Evolutionary conservation across 2,329 filamentous ascomycete genomes (phyloP).

Genomic region (Sarocladium strictum): DNA sequence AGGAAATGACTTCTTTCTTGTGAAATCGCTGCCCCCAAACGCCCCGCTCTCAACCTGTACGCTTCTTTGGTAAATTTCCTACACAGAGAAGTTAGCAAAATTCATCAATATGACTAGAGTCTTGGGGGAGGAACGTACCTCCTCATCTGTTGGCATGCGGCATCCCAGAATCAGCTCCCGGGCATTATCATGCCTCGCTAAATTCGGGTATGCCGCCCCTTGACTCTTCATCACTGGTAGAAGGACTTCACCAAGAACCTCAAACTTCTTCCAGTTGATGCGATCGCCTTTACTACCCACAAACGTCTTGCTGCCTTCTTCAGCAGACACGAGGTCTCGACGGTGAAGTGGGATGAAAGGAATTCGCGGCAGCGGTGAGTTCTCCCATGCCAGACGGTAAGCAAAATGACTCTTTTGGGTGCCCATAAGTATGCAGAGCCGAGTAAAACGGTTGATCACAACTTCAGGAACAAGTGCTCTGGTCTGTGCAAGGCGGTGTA

Average conservation of each 20-base stretch:
- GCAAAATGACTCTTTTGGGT: conserved; percentile 89
- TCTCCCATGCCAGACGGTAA: conserved; percentile 97
- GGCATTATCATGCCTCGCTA: conserved; percentile 63
- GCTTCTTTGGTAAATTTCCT: conserved; percentile 62
- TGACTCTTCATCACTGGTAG: conserved; percentile 90
- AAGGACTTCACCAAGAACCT: conserved; percentile 88
- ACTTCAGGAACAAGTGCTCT: conserved; percentile 65
- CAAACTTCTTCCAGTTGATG: conserved; percentile 98
- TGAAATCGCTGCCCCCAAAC: conserved; percentile 37
- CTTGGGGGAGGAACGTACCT: conserved; percentile 51
- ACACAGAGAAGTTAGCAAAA: not conserved
- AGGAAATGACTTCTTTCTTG: conserved; percentile 58
- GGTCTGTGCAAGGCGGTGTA: conserved; percentile 78
- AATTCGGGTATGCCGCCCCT: conserved; percentile 70
- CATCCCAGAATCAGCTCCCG: conserved; percentile 75
- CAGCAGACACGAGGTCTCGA: conserved; percentile 83
- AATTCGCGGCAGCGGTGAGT: conserved; percentile 82
- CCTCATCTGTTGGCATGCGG: conserved; percentile 76
- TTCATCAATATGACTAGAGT: conserved; percentile 16
- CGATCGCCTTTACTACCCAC: conserved; percentile 65
- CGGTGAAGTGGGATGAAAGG: conserved; percentile 89
- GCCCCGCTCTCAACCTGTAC: conserved; percentile 49
- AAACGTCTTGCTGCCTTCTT: conserved; percentile 88
- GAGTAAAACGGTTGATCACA: conserved; percentile 77
- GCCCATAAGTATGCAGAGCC: conserved; percentile 86